These are phyloP conservation scores for Mycena crocata DNA, from an alignment of 768 basidiomycete genomes.

Conservation along the genomic window DNA sequence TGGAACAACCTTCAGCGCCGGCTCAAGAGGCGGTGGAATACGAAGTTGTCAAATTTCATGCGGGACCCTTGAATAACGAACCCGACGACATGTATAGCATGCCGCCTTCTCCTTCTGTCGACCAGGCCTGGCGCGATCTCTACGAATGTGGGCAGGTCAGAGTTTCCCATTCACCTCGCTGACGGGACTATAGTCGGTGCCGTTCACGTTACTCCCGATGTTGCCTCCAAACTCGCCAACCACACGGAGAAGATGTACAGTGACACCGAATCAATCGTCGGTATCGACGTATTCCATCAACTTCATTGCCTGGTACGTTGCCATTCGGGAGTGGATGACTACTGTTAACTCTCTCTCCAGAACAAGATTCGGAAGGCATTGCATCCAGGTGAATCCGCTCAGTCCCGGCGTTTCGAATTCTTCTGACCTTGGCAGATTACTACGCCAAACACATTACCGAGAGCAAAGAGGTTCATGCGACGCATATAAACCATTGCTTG, in stretches of 20 bases:
- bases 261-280: neutral
- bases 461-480: neutral
- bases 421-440: conserved; percentile 2
- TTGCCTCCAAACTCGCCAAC: conserved; percentile 7
- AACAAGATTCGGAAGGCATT: conserved; percentile 9
- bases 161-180: neutral
- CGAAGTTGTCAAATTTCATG: conserved; percentile 8
- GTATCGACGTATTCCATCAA: conserved; percentile 7
- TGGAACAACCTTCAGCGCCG: neutral
- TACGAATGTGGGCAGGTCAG: conserved; percentile 1
- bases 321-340: neutral
- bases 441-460: conserved; percentile 1
- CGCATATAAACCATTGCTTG: conserved; percentile 8
- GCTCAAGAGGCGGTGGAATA: conserved; percentile 7
- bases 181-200: neutral
- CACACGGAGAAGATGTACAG: conserved; percentile 8
- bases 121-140: conserved; percentile 4
- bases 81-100: conserved; percentile 7
- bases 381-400: conserved; percentile 3
- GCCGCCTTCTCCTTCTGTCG: neutral
- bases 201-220: conserved; percentile 4
- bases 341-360: neutral
- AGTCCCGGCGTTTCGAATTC: neutral
- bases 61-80: conserved; percentile 9
- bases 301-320: conserved; percentile 6